Conservation (phyloP, 257 asterid genomes). For the Lycium ferocissimum region DNA sequence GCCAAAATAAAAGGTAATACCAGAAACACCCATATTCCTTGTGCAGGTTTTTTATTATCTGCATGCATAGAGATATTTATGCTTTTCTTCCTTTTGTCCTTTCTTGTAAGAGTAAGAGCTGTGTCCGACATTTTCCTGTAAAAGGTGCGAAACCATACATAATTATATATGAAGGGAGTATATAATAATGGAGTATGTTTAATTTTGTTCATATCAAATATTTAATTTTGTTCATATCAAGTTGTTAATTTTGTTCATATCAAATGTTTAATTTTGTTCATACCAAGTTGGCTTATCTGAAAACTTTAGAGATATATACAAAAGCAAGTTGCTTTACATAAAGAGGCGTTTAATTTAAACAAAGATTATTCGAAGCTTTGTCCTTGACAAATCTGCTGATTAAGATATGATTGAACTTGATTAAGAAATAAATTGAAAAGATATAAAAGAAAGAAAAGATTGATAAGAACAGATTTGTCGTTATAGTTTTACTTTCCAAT, state of each 20-base stretch:
- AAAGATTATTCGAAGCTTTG: neutral
- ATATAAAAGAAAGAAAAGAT: neutral
- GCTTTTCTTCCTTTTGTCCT: neutral
- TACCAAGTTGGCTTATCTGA: neutral
- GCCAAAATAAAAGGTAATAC: neutral
- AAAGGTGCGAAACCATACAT: neutral
- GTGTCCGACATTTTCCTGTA: neutral
- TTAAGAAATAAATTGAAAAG: conserved; percentile 13
- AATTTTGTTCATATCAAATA: too few relatives aligned
- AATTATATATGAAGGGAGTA: neutral
- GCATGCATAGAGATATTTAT: neutral
- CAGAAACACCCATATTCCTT: neutral
- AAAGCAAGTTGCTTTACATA: conserved; percentile 17
- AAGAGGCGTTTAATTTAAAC: neutral
- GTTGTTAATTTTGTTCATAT: neutral
- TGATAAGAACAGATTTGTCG: neutral
- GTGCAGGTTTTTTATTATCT: neutral
- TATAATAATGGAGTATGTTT: neutral
- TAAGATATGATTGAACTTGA: conserved; percentile 8
- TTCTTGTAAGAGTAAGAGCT: neutral
- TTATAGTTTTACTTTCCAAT: too few relatives aligned
- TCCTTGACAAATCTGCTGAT: neutral
- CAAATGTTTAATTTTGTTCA: neutral
- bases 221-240: neutral
- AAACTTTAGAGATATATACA: neutral